Evolutionary conservation across 257 asterid species (phyloP).

Genomic region (Henckelia pumila): DNA sequence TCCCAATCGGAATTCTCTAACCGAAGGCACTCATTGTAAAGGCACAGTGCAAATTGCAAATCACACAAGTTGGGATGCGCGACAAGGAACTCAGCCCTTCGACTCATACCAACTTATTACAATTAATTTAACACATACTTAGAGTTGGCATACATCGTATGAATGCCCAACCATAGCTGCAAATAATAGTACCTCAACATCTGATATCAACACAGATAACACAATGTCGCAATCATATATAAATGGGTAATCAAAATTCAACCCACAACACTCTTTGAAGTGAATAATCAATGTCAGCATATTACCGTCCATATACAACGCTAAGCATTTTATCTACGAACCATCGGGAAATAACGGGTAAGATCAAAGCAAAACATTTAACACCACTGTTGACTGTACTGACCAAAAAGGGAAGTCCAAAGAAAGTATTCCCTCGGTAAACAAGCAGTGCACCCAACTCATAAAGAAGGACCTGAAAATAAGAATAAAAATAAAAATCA

Average conservation of each 20-base stretch:
- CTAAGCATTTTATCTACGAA: neutral
- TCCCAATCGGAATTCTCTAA: too few species aligned
- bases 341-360: neutral
- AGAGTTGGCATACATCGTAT: too few species aligned
- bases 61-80: neutral
- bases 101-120: neutral
- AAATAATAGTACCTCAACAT: too few species aligned
- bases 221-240: too few species aligned
- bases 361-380: neutral
- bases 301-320: too few species aligned
- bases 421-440: slow-evolving; percentile 34
- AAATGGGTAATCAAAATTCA: too few species aligned
- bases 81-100: neutral
- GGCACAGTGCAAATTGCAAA: neutral
- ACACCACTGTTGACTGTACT: slow-evolving; percentile 25
- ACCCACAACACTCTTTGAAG: too few species aligned
- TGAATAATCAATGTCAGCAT: too few species aligned
- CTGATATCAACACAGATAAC: too few species aligned
- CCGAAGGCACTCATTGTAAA: neutral
- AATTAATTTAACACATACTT: too few species aligned
- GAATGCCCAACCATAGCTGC: too few species aligned
- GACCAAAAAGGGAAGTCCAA: slow-evolving; percentile 52
- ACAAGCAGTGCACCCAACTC: slow-evolving; percentile 45
- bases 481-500: neutral
- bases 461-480: slow-evolving; percentile 52